Percentiles rank a stretch among this genome's conserved stretches.
Conservation (phyloP, 768 basidiomycete genomes). For the Hypholoma sublateritium region DNA sequence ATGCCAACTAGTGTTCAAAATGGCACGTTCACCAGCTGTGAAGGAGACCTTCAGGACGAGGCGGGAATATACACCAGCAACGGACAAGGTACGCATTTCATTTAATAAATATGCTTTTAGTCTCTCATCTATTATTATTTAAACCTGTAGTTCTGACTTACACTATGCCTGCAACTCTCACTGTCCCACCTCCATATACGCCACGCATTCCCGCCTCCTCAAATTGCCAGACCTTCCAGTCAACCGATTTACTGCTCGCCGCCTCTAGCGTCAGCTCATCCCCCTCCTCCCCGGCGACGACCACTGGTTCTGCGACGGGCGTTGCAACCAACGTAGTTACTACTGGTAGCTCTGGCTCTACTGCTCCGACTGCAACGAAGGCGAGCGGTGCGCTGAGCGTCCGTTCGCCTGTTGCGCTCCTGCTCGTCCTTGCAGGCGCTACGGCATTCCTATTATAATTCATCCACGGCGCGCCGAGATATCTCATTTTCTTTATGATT, state of each 20-base stretch:
- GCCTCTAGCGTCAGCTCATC: not conserved
- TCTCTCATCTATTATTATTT: not conserved
- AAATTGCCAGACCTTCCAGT: conserved; percentile 33
- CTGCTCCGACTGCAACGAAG: not conserved
- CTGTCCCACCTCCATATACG: conserved; percentile 37
- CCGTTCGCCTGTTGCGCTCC: not conserved
- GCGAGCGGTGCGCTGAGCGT: not conserved
- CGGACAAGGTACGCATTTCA: conserved; percentile 26
- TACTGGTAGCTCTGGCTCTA: not conserved
- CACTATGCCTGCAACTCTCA: conserved; percentile 16
- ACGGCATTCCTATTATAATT: no score
- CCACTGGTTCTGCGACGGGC: not conserved
- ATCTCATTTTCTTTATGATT: no score
- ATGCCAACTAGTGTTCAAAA: conserved; percentile 58
- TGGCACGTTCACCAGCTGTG: conserved; percentile 59
- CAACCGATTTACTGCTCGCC: conserved; percentile 26
- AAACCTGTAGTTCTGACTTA: conserved; percentile 9
- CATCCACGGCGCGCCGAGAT: no score
- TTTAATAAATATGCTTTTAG: not conserved
- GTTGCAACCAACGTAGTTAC: not conserved
- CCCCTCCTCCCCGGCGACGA: not conserved
- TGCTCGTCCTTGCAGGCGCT: not conserved
- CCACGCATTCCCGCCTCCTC: conserved; percentile 39
- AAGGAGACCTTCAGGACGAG: conserved; percentile 57
- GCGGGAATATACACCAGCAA: conserved; percentile 47